Base-by-base conservation (phyloP, 805 yeast species). In the Lipomyces starkeyi region DNA sequence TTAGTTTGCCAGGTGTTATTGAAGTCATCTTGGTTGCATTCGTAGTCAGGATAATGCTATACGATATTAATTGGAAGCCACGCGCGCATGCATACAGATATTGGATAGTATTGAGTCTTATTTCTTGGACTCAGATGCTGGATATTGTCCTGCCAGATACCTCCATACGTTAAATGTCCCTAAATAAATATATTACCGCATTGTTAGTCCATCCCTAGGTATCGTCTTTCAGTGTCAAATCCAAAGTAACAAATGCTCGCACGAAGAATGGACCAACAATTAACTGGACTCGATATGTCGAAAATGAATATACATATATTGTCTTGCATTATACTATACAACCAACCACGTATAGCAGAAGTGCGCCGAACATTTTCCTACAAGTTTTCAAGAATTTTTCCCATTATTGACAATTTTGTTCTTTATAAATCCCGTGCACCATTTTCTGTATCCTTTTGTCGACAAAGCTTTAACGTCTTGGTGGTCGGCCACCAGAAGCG, bases 401-500 rank as follows among this genome's bases (percentile, higher is more conserved):
- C 49, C 11, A 17, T 43, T 43, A 43, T 43, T 43, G 20, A 43
- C 22, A 43, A 17, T 43, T 43, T 43, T 37, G 1, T 37, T 14
- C 43, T 37, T 37, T 43, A 17, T 17, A 8, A n/a, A 43, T 43
- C 49, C 49, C 22, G 22, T 43, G 49, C 49, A 43, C 49, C 49
- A 43, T n/a, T 43, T 37, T n/a, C 22, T 43, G 8, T 7, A 13
- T 43, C 9, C 49, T n/a, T 43, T 43, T 17, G 9, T 43, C 49
- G 49, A 43, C 22, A 43, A 17, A 7, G 3, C 13, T 49, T 17
- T 53, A 53, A 53, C 56, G 56, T 53, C 56, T 53, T 53, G 56
- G 66, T 63, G 66, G 65, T 57, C 77, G 78, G 68, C 76, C 73
- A 55, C 74, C 74, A 72, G 81, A 77, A 60, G 77, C 75, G 82